Conservation (phyloP, 805 yeast species). For the Aciculoconidium aculeatum region DNA sequence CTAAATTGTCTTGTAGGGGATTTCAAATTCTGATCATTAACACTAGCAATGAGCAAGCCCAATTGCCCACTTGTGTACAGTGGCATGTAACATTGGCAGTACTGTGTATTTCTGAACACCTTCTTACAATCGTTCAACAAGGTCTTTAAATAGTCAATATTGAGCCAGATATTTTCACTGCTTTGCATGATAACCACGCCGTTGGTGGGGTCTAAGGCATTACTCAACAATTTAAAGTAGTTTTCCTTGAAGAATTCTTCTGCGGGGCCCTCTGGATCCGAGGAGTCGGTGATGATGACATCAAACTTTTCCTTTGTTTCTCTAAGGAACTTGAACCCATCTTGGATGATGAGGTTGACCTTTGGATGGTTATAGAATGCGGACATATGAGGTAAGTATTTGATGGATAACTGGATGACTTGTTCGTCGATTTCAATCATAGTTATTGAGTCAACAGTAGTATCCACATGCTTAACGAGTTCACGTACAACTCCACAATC, state of each 20-base stretch:
- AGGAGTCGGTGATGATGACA: slow-evolving; percentile 84
- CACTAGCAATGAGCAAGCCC: slow-evolving; percentile 70
- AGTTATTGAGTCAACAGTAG: slow-evolving; percentile 55
- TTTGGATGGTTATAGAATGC: slow-evolving; percentile 55
- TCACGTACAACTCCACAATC: slow-evolving; percentile 94
- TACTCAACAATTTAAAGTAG: slow-evolving; percentile 63
- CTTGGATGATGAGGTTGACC: slow-evolving; percentile 63
- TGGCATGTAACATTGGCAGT: slow-evolving; percentile 79
- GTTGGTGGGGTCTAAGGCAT: slow-evolving; percentile 50
- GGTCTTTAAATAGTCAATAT: slow-evolving; percentile 45
- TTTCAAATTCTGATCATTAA: slow-evolving; percentile 43
- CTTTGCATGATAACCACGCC: slow-evolving; percentile 80
- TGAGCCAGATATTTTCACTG: slow-evolving; percentile 70
- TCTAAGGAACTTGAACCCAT: slow-evolving; percentile 76
- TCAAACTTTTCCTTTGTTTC: slow-evolving; percentile 51
- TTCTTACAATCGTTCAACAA: slow-evolving; percentile 43
- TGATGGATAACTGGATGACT: slow-evolving; percentile 65
- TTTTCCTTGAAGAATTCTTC: slow-evolving; percentile 76
- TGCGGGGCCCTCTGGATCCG: slow-evolving; percentile 96
- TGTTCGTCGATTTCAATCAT: slow-evolving; percentile 87
- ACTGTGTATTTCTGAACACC: slow-evolving; percentile 58
- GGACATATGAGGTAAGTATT: slow-evolving; percentile 77
- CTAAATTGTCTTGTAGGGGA: slow-evolving; percentile 47
- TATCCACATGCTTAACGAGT: slow-evolving; percentile 61
- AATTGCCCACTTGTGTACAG: slow-evolving; percentile 85